Evolutionary conservation across 345 rosid species (phyloP).

Genomic region (Citrus glauca): DNA sequence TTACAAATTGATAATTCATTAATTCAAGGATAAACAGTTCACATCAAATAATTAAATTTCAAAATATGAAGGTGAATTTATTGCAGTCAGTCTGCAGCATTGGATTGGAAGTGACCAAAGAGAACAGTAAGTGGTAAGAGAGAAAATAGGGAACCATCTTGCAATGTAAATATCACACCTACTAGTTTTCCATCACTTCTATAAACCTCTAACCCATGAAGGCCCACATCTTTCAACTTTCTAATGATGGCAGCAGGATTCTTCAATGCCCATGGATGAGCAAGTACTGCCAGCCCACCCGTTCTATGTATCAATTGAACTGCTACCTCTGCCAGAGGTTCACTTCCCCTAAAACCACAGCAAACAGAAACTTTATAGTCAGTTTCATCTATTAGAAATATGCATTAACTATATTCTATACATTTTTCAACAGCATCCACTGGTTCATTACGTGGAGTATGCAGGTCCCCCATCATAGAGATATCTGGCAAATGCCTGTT

Average conservation of each 20-base stretch:
- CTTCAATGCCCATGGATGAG: constrained; percentile 98
- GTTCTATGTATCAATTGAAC: constrained; percentile 65
- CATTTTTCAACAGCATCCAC: background rate
- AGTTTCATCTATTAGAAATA: background rate
- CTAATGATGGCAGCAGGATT: constrained; percentile 58
- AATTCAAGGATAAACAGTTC: background rate
- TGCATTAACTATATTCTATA: constrained; percentile 1
- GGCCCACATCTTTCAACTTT: constrained; percentile 76
- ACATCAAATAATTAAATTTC: background rate
- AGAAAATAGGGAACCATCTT: background rate
- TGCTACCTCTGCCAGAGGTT: constrained; percentile 79
- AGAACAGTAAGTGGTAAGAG: background rate
- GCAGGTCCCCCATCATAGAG: constrained; percentile 95
- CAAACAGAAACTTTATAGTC: background rate
- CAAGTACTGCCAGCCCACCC: constrained; percentile 92
- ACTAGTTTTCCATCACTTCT: constrained; percentile 79
- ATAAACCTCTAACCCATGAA: constrained; percentile 86
- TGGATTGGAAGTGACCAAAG: background rate
- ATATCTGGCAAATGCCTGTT: constrained; percentile 83
- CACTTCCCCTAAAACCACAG: constrained; percentile 62
- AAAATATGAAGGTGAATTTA: background rate
- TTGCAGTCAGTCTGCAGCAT: background rate
- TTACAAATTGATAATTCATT: background rate
- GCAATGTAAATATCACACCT: constrained; percentile 40
- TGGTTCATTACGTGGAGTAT: constrained; percentile 57